phyloP scores from a whole-genome alignment of 306 rosid genomes.

The Citrullus amarus region DNA sequence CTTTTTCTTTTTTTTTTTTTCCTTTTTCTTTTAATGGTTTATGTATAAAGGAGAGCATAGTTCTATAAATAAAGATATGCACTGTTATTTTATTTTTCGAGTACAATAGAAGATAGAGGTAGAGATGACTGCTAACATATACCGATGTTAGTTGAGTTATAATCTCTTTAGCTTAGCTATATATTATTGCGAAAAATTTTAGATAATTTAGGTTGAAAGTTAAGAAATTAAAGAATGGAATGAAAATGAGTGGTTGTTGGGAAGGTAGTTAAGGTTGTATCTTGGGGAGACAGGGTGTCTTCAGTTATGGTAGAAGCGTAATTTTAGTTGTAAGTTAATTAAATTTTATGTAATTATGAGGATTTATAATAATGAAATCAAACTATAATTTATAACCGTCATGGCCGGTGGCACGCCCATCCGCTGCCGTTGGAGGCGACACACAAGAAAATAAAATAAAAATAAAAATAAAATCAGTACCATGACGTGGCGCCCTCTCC shows the following conservation, averaged over 20 bases:
- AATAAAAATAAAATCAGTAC: background rate
- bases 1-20: no score
- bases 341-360: background rate
- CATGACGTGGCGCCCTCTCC: background rate
- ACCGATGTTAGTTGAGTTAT: no score
- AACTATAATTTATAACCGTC: background rate
- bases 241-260: background rate
- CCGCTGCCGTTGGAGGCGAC: background rate
- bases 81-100: no score
- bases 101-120: no score
- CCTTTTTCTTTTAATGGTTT: no score
- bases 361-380: background rate
- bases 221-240: no score
- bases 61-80: no score
- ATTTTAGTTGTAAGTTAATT: background rate
- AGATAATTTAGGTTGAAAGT: no score
- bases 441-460: background rate
- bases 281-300: background rate
- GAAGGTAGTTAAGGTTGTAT: background rate
- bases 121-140: no score
- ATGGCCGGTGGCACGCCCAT: slow-evolving; percentile 2
- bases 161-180: no score
- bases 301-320: background rate
- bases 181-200: no score
- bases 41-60: no score